These are phyloP conservation scores for Phyllosticta citriasiana DNA, from an alignment of 2,329 filamentous ascomycete genomes.

Conservation along the genomic window DNA sequence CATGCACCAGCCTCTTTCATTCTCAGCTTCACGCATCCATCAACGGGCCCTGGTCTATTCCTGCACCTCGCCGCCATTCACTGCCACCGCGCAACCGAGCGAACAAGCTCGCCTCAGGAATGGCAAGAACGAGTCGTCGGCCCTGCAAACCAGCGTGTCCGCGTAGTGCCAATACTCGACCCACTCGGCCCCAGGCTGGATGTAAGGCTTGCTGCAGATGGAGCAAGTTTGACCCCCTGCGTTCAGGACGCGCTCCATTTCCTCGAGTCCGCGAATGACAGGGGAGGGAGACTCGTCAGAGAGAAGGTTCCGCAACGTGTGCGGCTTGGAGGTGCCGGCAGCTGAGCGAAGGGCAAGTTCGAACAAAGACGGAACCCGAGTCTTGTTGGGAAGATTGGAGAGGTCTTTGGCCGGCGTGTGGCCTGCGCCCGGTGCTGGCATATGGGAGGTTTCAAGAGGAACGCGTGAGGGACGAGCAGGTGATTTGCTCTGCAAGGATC, in stretches of 20 bases:
- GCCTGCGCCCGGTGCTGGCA: conserved; percentile 3
- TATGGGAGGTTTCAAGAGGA: background rate
- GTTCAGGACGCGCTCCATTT: background rate
- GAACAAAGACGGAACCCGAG: conserved; percentile 24
- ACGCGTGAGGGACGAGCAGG: background rate
- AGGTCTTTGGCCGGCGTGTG: conserved; percentile 3
- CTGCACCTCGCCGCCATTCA: conserved; percentile 2
- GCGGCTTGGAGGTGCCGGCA: conserved; percentile 3
- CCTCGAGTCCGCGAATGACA: conserved; percentile 1
- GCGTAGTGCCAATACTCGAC: conserved; percentile 14
- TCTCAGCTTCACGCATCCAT: background rate
- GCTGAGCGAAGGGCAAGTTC: conserved; percentile 21
- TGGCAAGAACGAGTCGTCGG: conserved; percentile 6
- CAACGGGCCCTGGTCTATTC: background rate
- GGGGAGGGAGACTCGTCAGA: background rate
- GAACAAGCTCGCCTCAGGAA: conserved; percentile 10
- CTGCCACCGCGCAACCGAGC: conserved; percentile 6
- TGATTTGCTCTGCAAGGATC: conserved; percentile 11
- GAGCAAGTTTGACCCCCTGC: conserved; percentile 6
- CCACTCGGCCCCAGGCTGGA: conserved; percentile 13
- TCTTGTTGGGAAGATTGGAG: background rate
- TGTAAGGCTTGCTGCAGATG: conserved; percentile 9
- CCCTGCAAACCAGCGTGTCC: conserved; percentile 1
- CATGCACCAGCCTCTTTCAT: background rate
- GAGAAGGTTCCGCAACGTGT: conserved; percentile 1